Conservation (phyloP, 345 rosid genomes). For the Populus davidiana region DNA sequence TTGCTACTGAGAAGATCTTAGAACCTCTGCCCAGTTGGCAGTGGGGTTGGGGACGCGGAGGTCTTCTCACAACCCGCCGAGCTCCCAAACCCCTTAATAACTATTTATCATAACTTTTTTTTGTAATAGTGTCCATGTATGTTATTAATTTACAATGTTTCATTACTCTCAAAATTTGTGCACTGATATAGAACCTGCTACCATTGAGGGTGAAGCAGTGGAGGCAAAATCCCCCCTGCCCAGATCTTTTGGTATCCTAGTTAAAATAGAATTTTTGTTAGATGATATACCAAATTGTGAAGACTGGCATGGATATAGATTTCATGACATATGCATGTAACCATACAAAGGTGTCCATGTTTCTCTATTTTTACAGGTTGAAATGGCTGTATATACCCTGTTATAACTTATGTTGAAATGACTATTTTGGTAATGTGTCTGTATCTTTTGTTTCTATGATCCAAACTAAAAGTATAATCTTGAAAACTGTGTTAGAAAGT, state of each 20-base stretch:
- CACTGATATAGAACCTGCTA: neutral
- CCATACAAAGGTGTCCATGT: no score
- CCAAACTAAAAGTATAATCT: conserved; percentile 1
- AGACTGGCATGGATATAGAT: neutral
- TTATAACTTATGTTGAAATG: conserved; percentile 11
- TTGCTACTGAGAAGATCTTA: neutral
- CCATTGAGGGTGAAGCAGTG: neutral
- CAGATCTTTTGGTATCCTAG: neutral
- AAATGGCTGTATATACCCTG: neutral
- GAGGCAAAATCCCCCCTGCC: neutral
- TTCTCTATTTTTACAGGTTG: neutral
- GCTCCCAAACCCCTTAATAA: neutral
- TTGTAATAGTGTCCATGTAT: neutral
- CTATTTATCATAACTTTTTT: neutral
- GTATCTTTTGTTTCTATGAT: neutral
- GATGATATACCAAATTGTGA: neutral
- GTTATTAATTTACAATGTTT: neutral
- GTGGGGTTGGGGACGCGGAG: neutral
- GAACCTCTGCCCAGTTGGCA: neutral
- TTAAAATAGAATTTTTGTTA: no score
- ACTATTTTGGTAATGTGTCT: neutral
- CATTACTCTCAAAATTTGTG: neutral
- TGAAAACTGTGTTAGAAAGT: neutral
- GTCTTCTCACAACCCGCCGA: neutral
- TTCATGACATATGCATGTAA: neutral